Evolutionary conservation across 2,329 filamentous ascomycete genomes (phyloP), one percentile per base, ranked within the genome.

Genomic region (Fusarium aywerte): DNA sequence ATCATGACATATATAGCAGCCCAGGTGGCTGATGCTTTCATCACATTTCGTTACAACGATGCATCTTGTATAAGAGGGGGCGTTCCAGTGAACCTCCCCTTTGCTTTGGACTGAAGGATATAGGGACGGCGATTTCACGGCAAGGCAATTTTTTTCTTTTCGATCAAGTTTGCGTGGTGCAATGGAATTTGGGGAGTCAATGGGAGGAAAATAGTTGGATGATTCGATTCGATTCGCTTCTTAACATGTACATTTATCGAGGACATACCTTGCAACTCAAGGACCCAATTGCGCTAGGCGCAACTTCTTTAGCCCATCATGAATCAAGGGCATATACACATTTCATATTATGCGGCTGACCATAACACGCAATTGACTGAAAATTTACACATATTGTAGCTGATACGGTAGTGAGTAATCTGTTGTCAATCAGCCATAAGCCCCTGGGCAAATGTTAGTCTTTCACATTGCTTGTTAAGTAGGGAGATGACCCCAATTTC

Each of bases 201-300:
- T 42, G 58, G 29, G 45, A 52, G 42, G 45, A 47, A 45, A 44
- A 55, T 43, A 39, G 49, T 73, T 73, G 69, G 71, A 69, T 73
- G 60, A 58, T 70, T 69, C 32, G 23, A 36, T 36, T 48, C 65
- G 53, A 60, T 71, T 70, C 66, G 51, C 66, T 73, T 73, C 70
- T 73, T 73, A 51, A 65, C 54, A 64, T 73, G 71, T 74, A 73
- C 42, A 74, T 74, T 73, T 71, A 63, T 70, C 52, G 63, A 68
- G 54, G 53, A 74, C 66, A 74, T 73, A 71, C 64, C 63, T 64
- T 70, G 35, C 53, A n/a, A n/a, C 68, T 58, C 42, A 40, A 56
- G 65, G 65, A 51, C 51, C 16, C 40, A 58, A 44, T 42, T 45
- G 63, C 42, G 63, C 54, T 38, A 35, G 48, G 39, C 53, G 48